Base-by-base conservation (phyloP, 1,139 yeast species). In the Debaryomycetaceae sp. region DNA sequence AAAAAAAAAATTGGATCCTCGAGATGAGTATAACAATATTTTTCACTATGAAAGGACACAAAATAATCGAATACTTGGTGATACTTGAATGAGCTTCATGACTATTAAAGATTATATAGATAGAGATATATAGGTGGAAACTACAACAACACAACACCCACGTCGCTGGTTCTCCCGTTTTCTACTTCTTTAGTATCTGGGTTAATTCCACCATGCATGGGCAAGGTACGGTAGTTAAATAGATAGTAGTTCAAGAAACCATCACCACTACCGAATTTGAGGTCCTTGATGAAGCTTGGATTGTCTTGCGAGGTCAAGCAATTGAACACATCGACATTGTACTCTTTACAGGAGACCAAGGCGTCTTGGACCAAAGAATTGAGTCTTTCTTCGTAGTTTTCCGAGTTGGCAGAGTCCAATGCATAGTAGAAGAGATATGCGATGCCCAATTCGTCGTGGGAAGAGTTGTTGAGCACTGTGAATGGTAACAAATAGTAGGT, bases 401-500 rank as follows among this genome's bases (percentile, higher is more conserved):
- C 59, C 18, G 70, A 77, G 22, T 72, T 70, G 6, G 56, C 61
- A 9, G 76, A 69, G 43, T 83, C 83, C 0, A 95, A 73, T 1
- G 96, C 98, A 58, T 92, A 92, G 65, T 94, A 92, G 64, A 79
- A 94, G 44, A 89, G 68, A 56, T 92, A 92, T 1, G 97, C 97
- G 41, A 89, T 85, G 6, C 91, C 89, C 49, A 92, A 66, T 43
- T 83, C 81, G 38, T 78, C 71, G 59, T 88, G 86, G 37, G 71
- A 62, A 3, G 79, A 63, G 52, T 86, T 81, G 42, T 87, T 78
- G 47, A 92, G 70, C 7, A 92, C 95, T 0, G 91, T 79, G 63
- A 89, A 87, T 39, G 97, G 97, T 38, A 92, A 73, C 34, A 91
- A 75, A 60, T 91, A 92, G 64, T 87, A 92, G 3, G 97, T 87